A percentile compares a stretch with the other conserved stretches of the same genome.
These are phyloP conservation scores for Macrophomina tecta DNA, from an alignment of 2,329 filamentous ascomycete genomes.

Conservation along the genomic window DNA sequence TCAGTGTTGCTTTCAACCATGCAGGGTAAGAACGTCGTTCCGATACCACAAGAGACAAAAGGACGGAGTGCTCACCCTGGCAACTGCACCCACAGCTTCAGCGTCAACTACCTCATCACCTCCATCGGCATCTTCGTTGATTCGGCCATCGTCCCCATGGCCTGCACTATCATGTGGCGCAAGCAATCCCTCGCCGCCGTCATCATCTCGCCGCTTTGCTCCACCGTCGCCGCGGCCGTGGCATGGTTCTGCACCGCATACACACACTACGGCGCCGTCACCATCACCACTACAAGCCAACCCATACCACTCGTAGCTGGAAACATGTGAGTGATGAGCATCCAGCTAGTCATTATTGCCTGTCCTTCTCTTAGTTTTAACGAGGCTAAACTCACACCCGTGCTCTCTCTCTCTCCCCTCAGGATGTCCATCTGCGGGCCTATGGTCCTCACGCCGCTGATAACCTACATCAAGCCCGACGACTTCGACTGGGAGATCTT, in stretches of 20 bases:
- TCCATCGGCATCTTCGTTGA: constrained; percentile 52
- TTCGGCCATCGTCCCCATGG: constrained; percentile 48
- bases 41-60: background rate
- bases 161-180: constrained; percentile 47
- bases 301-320: constrained; percentile 31
- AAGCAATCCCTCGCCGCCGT: constrained; percentile 55
- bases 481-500: constrained; percentile 52
- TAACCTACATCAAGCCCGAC: constrained; percentile 54
- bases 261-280: constrained; percentile 42
- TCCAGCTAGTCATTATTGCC: no score
- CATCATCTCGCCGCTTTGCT: constrained; percentile 57
- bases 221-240: constrained; percentile 57
- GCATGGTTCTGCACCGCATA: constrained; percentile 46
- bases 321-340: constrained; percentile 30
- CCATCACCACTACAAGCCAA: constrained; percentile 41
- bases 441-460: constrained; percentile 33
- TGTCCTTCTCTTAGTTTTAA: background rate
- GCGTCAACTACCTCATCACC: constrained; percentile 32
- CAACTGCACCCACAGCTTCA: constrained; percentile 6
- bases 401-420: no score
- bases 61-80: background rate
- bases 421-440: constrained; percentile 26
- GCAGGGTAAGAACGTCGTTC: background rate
- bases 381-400: background rate
- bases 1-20: constrained; percentile 39